These are phyloP conservation scores for Jacaranda copaia DNA, from an alignment of 257 asterid genomes.

Conservation along the genomic window DNA sequence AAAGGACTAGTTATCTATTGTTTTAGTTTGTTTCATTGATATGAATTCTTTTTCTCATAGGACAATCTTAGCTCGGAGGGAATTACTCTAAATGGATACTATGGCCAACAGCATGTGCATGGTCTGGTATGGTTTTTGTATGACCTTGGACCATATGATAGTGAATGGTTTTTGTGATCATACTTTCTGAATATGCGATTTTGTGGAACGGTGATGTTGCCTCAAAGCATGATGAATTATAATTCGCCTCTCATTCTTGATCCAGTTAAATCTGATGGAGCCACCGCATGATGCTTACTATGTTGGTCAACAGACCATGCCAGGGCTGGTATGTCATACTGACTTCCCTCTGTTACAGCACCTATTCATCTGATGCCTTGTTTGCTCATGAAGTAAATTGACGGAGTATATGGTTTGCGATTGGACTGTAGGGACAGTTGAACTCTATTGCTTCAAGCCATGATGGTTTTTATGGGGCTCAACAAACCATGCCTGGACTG, in stretches of 20 bases:
- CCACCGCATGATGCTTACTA: constrained; percentile 87
- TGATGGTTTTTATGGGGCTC: constrained; percentile 76
- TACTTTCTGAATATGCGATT: constrained; percentile 16
- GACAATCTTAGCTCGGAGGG: constrained; percentile 76
- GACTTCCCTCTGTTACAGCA: not conserved
- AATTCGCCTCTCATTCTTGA: constrained; percentile 40
- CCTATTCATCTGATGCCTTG: not conserved
- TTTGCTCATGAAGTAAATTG: not conserved
- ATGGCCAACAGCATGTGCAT: constrained; percentile 88
- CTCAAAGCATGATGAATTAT: constrained; percentile 24
- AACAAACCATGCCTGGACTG: constrained; percentile 75
- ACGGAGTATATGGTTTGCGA: constrained; percentile 26
- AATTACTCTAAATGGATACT: constrained; percentile 72
- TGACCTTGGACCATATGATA: constrained; percentile 14
- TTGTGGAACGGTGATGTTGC: constrained; percentile 15
- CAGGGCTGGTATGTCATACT: constrained; percentile 71
- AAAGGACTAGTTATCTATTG: constrained; percentile 15
- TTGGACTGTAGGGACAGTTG: constrained; percentile 73
- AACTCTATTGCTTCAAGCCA: constrained; percentile 72
- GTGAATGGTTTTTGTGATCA: constrained; percentile 3
- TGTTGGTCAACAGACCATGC: constrained; percentile 77
- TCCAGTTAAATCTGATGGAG: constrained; percentile 96
- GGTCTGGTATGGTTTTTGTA: constrained; percentile 71
- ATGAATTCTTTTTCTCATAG: constrained; percentile 47
- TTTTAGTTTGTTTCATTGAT: constrained; percentile 20